Conservation (phyloP, 2,329 filamentous ascomycete genomes). For the Pseudocercospora fijiensis region DNA sequence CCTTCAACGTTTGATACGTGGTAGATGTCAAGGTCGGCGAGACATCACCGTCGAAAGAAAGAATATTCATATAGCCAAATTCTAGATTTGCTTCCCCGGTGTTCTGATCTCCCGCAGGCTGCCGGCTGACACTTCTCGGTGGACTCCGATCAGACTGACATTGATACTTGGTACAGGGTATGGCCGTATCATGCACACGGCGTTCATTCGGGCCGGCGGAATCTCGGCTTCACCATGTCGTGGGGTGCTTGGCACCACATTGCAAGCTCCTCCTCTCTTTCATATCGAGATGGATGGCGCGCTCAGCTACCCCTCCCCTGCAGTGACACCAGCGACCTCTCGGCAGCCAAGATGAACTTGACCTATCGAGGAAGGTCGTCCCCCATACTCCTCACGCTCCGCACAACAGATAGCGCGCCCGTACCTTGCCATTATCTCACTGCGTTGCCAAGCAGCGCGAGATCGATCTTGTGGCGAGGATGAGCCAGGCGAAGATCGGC, state of each 20-base stretch:
- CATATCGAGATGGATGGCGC: not conserved
- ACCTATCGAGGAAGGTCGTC: not conserved
- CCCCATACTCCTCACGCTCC: not conserved
- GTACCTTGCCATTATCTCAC: not conserved
- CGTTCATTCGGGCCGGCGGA: no score
- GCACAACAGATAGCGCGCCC: not conserved
- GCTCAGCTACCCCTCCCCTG: not conserved
- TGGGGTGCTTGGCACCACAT: not conserved
- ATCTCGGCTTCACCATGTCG: no score
- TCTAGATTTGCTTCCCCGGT: not conserved
- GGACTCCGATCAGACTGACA: not conserved
- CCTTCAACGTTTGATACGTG: not conserved
- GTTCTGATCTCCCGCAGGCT: not conserved
- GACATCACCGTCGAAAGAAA: not conserved
- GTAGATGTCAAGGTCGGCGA: not conserved
- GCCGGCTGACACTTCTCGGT: not conserved
- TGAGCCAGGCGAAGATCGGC: not conserved
- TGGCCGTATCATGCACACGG: no score
- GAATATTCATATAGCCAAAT: not conserved
- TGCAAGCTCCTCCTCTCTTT: not conserved
- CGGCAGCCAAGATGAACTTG: not conserved
- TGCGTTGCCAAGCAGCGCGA: not conserved
- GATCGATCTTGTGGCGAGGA: not conserved
- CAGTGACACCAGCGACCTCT: not conserved
- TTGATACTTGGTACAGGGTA: no score